phyloP scores from a whole-genome alignment of 805 yeast genomes.

The Teunomyces funiuensis region DNA sequence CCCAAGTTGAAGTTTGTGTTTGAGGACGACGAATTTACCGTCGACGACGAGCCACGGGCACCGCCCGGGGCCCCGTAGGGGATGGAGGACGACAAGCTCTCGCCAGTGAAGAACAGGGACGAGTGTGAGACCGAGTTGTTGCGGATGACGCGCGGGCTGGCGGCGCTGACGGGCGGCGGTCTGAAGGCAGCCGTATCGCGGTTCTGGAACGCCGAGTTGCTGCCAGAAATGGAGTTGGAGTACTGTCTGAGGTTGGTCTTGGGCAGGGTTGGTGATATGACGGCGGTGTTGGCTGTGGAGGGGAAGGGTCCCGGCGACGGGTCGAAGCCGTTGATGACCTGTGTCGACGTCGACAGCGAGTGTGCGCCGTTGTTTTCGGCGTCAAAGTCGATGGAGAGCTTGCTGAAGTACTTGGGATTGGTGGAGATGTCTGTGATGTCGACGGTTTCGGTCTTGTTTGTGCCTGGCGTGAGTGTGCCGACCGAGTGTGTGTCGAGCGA shows the following conservation, averaged over 20 bases:
- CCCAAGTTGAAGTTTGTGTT: constrained; percentile 5
- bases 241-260: constrained; percentile 10
- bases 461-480: constrained; percentile 2
- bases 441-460: not conserved
- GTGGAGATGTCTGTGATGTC: not conserved
- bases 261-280: constrained; percentile 13
- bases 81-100: constrained; percentile 55
- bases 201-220: constrained; percentile 16
- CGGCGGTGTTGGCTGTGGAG: constrained; percentile 6
- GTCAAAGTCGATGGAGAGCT: constrained; percentile 6
- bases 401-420: constrained; percentile 4
- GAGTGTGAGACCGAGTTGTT: constrained; percentile 41
- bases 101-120: constrained; percentile 34
- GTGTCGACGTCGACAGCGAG: constrained; percentile 2
- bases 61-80: constrained; percentile 78
- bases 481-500: constrained; percentile 6
- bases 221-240: constrained; percentile 13
- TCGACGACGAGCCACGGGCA: constrained; percentile 39
- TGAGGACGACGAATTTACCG: constrained; percentile 3
- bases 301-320: constrained; percentile 4
- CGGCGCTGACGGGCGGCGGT: constrained; percentile 19
- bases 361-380: constrained; percentile 1
- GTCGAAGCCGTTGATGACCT: constrained; percentile 9
- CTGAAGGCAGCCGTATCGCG: constrained; percentile 18
- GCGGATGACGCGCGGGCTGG: constrained; percentile 43